phyloP scores from a whole-genome alignment of 192 early-diverging fungal genomes.

The Coemansia sp. region DNA sequence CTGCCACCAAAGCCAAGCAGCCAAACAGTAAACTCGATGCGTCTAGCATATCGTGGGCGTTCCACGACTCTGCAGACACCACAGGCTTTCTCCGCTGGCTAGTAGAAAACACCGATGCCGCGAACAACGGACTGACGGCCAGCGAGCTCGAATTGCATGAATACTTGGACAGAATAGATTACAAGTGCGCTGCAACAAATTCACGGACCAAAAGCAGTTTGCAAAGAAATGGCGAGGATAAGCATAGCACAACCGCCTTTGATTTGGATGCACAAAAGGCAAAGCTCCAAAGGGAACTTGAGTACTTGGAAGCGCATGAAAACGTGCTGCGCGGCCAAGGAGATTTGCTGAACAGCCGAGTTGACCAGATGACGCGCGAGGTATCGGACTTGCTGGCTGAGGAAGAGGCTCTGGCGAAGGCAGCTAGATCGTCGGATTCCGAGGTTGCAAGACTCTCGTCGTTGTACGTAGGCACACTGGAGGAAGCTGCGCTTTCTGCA shows the following conservation, averaged over 20 bases:
- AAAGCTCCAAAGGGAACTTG: slow-evolving; percentile 7
- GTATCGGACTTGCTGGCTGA: slow-evolving; percentile 27
- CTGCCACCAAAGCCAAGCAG: neutral
- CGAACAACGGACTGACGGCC: slow-evolving; percentile 26
- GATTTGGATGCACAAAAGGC: slow-evolving; percentile 19
- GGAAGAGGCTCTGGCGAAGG: slow-evolving; percentile 24
- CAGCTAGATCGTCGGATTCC: slow-evolving; percentile 19
- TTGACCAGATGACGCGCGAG: slow-evolving; percentile 29
- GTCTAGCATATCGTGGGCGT: slow-evolving; percentile 50
- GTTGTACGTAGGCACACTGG: slow-evolving; percentile 24
- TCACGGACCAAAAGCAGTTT: neutral
- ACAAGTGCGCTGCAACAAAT: neutral
- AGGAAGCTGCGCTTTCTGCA: slow-evolving; percentile 30
- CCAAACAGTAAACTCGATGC: slow-evolving; percentile 12
- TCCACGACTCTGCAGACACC: slow-evolving; percentile 42
- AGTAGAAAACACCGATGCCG: slow-evolving; percentile 26
- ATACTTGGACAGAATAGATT: slow-evolving; percentile 35
- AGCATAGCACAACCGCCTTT: slow-evolving; percentile 10
- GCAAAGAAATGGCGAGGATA: neutral
- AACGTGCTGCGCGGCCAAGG: slow-evolving; percentile 21
- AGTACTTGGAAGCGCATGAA: slow-evolving; percentile 13
- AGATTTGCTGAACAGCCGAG: slow-evolving; percentile 17
- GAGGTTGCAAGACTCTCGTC: slow-evolving; percentile 33
- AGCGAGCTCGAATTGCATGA: slow-evolving; percentile 35
- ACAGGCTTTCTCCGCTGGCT: slow-evolving; percentile 42